These are phyloP conservation scores for Ceratocystis harringtonii DNA, from an alignment of 2,329 filamentous ascomycete species.

Conservation along the genomic window DNA sequence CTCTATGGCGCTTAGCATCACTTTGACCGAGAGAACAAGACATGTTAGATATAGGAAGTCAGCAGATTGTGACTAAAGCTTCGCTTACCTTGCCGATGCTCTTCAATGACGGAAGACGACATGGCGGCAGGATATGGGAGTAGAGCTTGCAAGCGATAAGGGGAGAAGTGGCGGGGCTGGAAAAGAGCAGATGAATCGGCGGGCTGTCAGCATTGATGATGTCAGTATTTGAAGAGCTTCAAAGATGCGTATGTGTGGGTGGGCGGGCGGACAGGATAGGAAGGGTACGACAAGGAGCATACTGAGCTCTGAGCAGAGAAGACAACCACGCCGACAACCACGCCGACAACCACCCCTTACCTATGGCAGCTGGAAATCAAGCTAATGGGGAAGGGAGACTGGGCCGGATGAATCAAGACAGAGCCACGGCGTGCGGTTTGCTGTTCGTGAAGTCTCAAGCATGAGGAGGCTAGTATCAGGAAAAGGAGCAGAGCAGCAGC, in stretches of 20 bases:
- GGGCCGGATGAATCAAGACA: background rate
- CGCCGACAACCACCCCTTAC: background rate
- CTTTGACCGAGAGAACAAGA: slow-evolving; percentile 22
- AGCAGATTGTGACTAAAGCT: background rate
- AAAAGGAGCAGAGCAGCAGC: background rate
- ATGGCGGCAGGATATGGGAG: slow-evolving; percentile 35
- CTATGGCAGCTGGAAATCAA: no score
- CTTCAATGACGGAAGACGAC: slow-evolving; percentile 70
- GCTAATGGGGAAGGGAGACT: no score
- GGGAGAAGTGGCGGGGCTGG: background rate
- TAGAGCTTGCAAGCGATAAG: background rate
- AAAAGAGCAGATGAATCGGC: slow-evolving; percentile 18
- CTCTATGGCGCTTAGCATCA: slow-evolving; percentile 59
- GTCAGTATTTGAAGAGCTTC: background rate
- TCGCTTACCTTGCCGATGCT: slow-evolving; percentile 45
- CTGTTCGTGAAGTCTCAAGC: background rate
- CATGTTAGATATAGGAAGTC: slow-evolving; percentile 24
- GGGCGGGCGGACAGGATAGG: background rate
- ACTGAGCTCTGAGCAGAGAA: background rate
- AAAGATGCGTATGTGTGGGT: slow-evolving; percentile 8
- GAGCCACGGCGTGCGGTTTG: background rate
- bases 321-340: background rate
- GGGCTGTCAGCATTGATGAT: slow-evolving; percentile 21
- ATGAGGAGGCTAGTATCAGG: background rate
- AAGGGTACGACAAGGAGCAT: background rate